Percentiles rank a stretch among this genome's conserved stretches.
phyloP scores from a whole-genome alignment of 2,329 filamentous ascomycete genomes.

The Diplodia seriata region DNA sequence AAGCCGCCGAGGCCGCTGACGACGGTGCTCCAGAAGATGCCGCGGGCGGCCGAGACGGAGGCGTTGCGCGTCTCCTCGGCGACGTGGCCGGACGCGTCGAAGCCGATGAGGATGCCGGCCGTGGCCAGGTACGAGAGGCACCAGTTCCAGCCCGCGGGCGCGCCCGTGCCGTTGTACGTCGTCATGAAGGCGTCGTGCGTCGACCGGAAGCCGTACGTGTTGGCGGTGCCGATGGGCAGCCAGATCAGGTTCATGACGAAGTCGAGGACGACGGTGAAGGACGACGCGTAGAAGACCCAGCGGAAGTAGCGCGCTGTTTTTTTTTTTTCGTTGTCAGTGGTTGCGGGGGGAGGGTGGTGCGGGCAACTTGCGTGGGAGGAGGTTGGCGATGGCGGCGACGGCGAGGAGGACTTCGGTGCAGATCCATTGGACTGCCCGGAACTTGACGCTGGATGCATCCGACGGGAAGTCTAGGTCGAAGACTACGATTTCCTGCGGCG shows the following conservation, averaged over 20 bases:
- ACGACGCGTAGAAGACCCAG: slow-evolving; percentile 60
- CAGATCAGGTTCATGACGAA: slow-evolving; percentile 67
- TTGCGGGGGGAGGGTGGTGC: background rate
- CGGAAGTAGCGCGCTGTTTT: slow-evolving; percentile 47
- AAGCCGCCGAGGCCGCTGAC: slow-evolving; percentile 64
- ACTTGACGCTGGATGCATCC: slow-evolving; percentile 61
- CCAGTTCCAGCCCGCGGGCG: slow-evolving; percentile 67
- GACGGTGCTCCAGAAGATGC: slow-evolving; percentile 67
- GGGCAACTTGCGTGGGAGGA: slow-evolving; percentile 5
- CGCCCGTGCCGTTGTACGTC: slow-evolving; percentile 61
- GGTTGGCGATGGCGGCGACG: slow-evolving; percentile 38
- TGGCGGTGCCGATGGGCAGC: slow-evolving; percentile 64
- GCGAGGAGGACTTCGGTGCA: slow-evolving; percentile 59
- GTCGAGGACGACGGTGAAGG: slow-evolving; percentile 61
- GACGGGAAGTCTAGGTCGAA: slow-evolving; percentile 64
- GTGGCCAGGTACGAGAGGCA: slow-evolving; percentile 67
- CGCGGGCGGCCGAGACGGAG: slow-evolving; percentile 61
- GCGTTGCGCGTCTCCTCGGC: slow-evolving; percentile 68
- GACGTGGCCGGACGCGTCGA: slow-evolving; percentile 67
- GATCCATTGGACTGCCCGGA: slow-evolving; percentile 68
- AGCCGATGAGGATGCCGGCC: slow-evolving; percentile 66
- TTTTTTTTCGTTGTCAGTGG: background rate
- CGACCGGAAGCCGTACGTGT: slow-evolving; percentile 65
- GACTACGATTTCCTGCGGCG: slow-evolving; percentile 58
- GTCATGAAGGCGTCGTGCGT: slow-evolving; percentile 66